Conservation (phyloP, 129 eudicot species). For the Artemisia annua region DNA sequence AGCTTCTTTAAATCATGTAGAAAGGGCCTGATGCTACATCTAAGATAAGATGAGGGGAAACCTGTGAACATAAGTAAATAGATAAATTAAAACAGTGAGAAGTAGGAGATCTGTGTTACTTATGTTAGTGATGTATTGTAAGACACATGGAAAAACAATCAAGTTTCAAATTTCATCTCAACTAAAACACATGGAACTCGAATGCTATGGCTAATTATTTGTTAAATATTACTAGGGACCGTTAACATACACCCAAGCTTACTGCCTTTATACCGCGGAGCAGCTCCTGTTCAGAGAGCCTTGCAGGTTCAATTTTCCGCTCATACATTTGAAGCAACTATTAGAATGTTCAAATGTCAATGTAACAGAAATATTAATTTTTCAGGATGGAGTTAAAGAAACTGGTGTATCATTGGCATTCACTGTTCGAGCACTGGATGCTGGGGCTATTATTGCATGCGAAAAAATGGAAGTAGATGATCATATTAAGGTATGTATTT, state of each 20-base stretch:
- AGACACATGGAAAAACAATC: neutral
- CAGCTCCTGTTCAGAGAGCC: conserved; percentile 99
- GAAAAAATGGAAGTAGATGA: conserved; percentile 69
- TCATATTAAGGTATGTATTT: conserved; percentile 60
- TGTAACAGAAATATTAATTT: neutral
- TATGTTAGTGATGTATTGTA: neutral
- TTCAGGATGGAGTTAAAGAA: conserved; percentile 89
- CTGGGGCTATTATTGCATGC: conserved; percentile 80
- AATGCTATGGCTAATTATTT: neutral
- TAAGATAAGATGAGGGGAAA: too few species aligned
- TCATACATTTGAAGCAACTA: neutral
- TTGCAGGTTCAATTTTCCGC: conserved; percentile 59
- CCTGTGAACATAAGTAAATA: too few species aligned
- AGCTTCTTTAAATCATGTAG: too few species aligned
- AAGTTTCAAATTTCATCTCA: neutral
- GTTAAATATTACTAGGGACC: conserved; percentile 58
- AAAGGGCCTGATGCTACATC: too few species aligned
- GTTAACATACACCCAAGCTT: conserved; percentile 96
- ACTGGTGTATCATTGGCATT: conserved; percentile 94
- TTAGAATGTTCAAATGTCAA: neutral
- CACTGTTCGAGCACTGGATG: conserved; percentile 85
- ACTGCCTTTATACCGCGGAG: conserved; percentile 95
- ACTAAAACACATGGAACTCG: conserved; percentile 8
- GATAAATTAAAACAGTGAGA: too few species aligned
- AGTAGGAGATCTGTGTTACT: too few species aligned